Conservation (phyloP, 108 stramenopile genomes). For the Chaetoceros tenuissimus region DNA sequence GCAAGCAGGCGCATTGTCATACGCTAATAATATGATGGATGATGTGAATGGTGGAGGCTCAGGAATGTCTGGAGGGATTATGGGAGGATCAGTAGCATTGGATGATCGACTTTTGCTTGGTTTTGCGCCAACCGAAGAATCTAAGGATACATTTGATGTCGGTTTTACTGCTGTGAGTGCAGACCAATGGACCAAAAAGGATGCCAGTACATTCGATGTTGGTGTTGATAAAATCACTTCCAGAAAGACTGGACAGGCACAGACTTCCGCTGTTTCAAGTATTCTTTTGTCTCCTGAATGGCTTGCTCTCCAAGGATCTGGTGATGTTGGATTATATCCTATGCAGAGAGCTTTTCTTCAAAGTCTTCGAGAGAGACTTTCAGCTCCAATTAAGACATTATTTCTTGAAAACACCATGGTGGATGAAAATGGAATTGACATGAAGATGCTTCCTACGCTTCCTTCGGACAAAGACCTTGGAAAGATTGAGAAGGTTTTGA, state of each 20-base stretch:
- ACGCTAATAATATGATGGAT: slow-evolving; percentile 32
- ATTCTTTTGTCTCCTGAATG: slow-evolving; percentile 71
- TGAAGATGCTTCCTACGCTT: slow-evolving; percentile 43
- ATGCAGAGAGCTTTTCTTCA: slow-evolving; percentile 65
- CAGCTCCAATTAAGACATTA: slow-evolving; percentile 71
- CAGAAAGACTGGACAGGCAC: slow-evolving; percentile 2
- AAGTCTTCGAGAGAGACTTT: slow-evolving; percentile 50
- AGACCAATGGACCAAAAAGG: slow-evolving; percentile 21
- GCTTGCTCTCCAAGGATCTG: slow-evolving; percentile 46
- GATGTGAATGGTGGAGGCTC: slow-evolving; percentile 20
- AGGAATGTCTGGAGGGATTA: slow-evolving; percentile 13
- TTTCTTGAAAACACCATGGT: slow-evolving; percentile 68
- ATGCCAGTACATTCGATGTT: slow-evolving; percentile 1
- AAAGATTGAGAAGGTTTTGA: slow-evolving; percentile 65
- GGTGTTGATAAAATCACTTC: neutral
- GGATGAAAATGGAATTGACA: slow-evolving; percentile 63
- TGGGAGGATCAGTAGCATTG: slow-evolving; percentile 66
- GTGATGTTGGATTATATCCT: slow-evolving; percentile 27
- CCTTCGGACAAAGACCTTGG: slow-evolving; percentile 78
- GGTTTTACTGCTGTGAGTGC: slow-evolving; percentile 11
- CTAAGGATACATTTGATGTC: slow-evolving; percentile 5
- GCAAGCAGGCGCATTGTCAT: slow-evolving; percentile 31
- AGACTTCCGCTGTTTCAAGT: slow-evolving; percentile 38
- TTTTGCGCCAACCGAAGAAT: slow-evolving; percentile 13
- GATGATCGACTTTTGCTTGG: slow-evolving; percentile 54